Evolutionary conservation across 2,329 filamentous ascomycete species (phyloP).

Genomic region (Claviceps maximensis): DNA sequence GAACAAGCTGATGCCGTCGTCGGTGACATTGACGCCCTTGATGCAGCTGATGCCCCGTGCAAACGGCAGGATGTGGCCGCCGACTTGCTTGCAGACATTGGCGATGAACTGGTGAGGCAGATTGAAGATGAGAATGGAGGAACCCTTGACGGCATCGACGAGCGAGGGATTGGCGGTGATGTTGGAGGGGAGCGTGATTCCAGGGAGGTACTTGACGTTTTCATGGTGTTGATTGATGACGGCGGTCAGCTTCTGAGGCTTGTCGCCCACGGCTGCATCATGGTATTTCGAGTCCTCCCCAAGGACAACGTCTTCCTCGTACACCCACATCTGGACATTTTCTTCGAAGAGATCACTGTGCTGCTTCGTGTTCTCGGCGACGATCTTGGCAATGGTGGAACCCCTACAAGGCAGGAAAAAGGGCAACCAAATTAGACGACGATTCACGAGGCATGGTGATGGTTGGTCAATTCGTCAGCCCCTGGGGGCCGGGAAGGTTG

Average conservation of each 20-base stretch:
- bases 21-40: slow-evolving; percentile 89
- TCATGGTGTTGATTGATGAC: slow-evolving; percentile 90
- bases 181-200: slow-evolving; percentile 70
- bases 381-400: slow-evolving; percentile 92
- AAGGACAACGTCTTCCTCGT: slow-evolving; percentile 75
- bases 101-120: slow-evolving; percentile 92
- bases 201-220: slow-evolving; percentile 96
- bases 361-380: slow-evolving; percentile 77
- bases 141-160: slow-evolving; percentile 65
- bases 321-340: slow-evolving; percentile 98
- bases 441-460: neutral
- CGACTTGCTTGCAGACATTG: slow-evolving; percentile 69
- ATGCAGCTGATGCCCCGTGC: slow-evolving; percentile 94
- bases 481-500: neutral
- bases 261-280: slow-evolving; percentile 45
- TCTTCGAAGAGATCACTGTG: slow-evolving; percentile 73
- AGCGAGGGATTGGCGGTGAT: slow-evolving; percentile 73
- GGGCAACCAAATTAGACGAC: neutral
- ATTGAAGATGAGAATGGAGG: slow-evolving; percentile 90
- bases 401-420: slow-evolving; percentile 45
- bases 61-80: slow-evolving; percentile 80
- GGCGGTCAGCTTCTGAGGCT: slow-evolving; percentile 73
- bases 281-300: slow-evolving; percentile 61
- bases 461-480: neutral
- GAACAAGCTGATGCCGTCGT: slow-evolving; percentile 77